A percentile compares a stretch with the other conserved stretches of the same genome.
These are phyloP conservation scores for Arthroderma uncinatum DNA, from an alignment of 2,329 filamentous ascomycete species.

Conservation along the genomic window DNA sequence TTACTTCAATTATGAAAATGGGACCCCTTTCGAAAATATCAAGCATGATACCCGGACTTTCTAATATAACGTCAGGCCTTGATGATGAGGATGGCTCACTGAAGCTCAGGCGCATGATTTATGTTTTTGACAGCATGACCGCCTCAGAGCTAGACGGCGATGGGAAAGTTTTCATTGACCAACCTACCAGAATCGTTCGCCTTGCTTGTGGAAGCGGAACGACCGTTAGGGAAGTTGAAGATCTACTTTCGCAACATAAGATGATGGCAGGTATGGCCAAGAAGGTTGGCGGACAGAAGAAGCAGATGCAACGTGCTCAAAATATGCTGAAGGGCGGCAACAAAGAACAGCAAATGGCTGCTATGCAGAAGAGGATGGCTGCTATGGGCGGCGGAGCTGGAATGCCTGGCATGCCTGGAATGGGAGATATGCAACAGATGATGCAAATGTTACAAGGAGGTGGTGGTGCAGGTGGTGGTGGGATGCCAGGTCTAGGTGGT, in stretches of 20 bases:
- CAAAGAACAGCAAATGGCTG: constrained; percentile 84
- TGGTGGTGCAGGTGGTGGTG: constrained; percentile 50
- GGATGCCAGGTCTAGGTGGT: constrained; percentile 49
- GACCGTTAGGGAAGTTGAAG: constrained; percentile 83
- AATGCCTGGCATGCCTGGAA: constrained; percentile 51
- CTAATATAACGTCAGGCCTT: constrained; percentile 87
- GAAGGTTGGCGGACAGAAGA: constrained; percentile 96
- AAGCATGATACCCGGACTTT: constrained; percentile 94
- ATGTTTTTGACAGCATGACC: constrained; percentile 98
- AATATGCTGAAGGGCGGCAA: constrained; percentile 83
- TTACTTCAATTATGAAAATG: constrained; percentile 99
- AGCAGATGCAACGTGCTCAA: constrained; percentile 91
- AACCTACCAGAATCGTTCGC: constrained; percentile 84
- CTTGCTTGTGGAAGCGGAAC: constrained; percentile 86
- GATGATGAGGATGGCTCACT: constrained; percentile 91
- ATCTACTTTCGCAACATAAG: constrained; percentile 89
- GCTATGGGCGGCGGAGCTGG: constrained; percentile 72
- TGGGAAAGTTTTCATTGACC: constrained; percentile 84
- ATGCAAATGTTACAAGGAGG: constrained; percentile 85
- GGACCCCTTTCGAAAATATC: constrained; percentile 94
- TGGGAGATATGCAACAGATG: constrained; percentile 86
- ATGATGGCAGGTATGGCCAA: constrained; percentile 99
- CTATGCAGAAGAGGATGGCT: constrained; percentile 91
- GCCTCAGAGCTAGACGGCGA: constrained; percentile 90
- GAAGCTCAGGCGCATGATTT: constrained; percentile 96